Percentiles rank a stretch among this genome's conserved stretches.
Evolutionary conservation across 164 flowering plant genomes (phyloP).

Genomic region (Litsea cubeba): DNA sequence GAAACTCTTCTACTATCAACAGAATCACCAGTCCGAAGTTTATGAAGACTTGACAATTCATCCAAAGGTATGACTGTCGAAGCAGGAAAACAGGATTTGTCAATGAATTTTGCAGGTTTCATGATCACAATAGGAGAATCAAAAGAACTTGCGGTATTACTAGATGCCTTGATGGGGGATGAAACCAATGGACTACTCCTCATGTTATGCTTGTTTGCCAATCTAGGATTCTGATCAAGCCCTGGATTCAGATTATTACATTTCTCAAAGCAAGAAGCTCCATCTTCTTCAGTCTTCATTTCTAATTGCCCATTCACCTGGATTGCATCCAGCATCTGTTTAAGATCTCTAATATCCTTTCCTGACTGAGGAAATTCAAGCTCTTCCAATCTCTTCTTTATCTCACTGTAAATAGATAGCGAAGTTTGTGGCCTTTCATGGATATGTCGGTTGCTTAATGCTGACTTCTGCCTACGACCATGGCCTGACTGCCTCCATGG

Average conservation of each 20-base stretch:
- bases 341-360: conserved; percentile 91
- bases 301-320: conserved; percentile 46
- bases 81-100: conserved; percentile 26
- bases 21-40: not conserved
- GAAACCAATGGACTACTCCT: not conserved
- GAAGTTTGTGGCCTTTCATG: conserved; percentile 25
- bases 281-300: conserved; percentile 30
- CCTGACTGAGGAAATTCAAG: conserved; percentile 72
- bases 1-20: not conserved
- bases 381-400: conserved; percentile 75
- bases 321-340: conserved; percentile 89
- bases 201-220: conserved; percentile 17
- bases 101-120: conserved; percentile 27
- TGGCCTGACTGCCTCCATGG: conserved; percentile 62
- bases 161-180: conserved; percentile 31
- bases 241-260: conserved; percentile 11
- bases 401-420: conserved; percentile 66
- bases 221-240: conserved; percentile 25
- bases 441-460: conserved; percentile 23
- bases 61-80: conserved; percentile 13
- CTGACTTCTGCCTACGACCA: conserved; percentile 25
- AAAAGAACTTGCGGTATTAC: conserved; percentile 26
- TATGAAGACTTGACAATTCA: conserved; percentile 24
- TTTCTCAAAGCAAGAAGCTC: conserved; percentile 25
- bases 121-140: conserved; percentile 39